Evolutionary conservation across 306 rosid genomes (phyloP).

Genomic region (Castanea mollissima): DNA sequence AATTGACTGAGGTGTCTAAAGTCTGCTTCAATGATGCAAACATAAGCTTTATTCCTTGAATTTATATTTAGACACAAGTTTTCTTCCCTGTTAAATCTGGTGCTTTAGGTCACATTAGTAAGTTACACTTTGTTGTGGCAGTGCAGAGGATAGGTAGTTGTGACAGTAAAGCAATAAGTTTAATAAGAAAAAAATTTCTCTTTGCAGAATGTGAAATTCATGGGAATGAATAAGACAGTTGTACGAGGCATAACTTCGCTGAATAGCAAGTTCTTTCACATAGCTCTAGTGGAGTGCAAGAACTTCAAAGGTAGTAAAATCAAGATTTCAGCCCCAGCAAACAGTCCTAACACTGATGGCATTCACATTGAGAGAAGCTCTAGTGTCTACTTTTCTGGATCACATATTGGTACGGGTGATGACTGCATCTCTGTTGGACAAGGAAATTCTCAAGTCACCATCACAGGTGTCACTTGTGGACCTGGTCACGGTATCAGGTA

Average conservation of each 20-base stretch:
- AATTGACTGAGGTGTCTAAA: background rate
- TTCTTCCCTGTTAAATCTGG: background rate
- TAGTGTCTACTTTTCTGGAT: slow-evolving; percentile 24
- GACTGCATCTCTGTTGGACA: slow-evolving; percentile 53
- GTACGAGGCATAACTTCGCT: slow-evolving; percentile 38
- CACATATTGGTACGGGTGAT: slow-evolving; percentile 39
- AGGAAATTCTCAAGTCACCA: slow-evolving; percentile 43
- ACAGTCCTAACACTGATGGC: slow-evolving; percentile 51
- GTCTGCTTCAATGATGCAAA: background rate
- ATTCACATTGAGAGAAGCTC: slow-evolving; percentile 51
- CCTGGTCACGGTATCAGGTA: slow-evolving; percentile 60
- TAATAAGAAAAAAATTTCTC: slow-evolving; percentile 1
- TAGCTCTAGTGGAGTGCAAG: slow-evolving; percentile 45
- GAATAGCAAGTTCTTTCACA: slow-evolving; percentile 53
- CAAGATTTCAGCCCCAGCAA: slow-evolving; percentile 38
- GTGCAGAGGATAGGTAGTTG: background rate
- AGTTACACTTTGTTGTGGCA: background rate
- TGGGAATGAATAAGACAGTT: slow-evolving; percentile 34
- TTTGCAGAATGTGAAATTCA: slow-evolving; percentile 46
- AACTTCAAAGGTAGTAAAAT: slow-evolving; percentile 43
- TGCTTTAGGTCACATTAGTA: background rate
- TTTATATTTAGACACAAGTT: background rate
- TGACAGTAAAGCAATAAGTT: background rate
- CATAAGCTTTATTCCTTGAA: background rate
- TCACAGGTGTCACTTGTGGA: slow-evolving; percentile 39